Percentiles rank a stretch among this genome's conserved stretches.
These are phyloP conservation scores for Rhizopus sp. DNA, from an alignment of 371 early-diverging fungal species.

Conservation along the genomic window DNA sequence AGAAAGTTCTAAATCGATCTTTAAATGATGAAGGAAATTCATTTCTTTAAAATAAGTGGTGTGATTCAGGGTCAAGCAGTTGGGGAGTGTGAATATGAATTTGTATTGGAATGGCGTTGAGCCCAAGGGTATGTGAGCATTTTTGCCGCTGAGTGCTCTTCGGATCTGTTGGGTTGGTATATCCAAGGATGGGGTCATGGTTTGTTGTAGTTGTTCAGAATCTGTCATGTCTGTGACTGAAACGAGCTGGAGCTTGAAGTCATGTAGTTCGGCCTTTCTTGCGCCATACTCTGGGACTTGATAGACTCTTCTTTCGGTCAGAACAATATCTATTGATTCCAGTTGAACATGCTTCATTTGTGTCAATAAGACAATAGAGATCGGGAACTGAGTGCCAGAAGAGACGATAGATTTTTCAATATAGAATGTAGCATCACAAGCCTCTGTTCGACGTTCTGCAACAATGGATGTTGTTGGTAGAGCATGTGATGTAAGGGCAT, in stretches of 20 bases:
- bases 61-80: constrained; percentile 46
- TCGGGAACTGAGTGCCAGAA: constrained; percentile 50
- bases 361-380: constrained; percentile 39
- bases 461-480: constrained; percentile 41
- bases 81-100: constrained; percentile 44
- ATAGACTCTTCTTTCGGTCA: constrained; percentile 43
- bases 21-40: constrained; percentile 39
- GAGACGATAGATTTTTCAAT: constrained; percentile 50
- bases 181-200: constrained; percentile 27
- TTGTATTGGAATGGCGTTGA: constrained; percentile 42
- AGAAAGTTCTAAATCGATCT: constrained; percentile 40
- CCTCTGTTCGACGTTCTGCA: constrained; percentile 34
- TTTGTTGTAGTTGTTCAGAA: constrained; percentile 19
- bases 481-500: constrained; percentile 33
- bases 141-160: constrained; percentile 37
- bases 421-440: constrained; percentile 43
- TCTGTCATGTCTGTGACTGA: constrained; percentile 31
- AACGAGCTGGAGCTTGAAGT: constrained; percentile 36
- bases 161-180: constrained; percentile 29
- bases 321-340: constrained; percentile 35
- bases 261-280: constrained; percentile 34
- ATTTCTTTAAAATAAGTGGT: constrained; percentile 43
- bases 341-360: constrained; percentile 38
- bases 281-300: constrained; percentile 48
- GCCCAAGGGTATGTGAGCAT: constrained; percentile 44